Evolutionary conservation across 345 rosid genomes (phyloP), one percentile per base, ranked within the genome.

Genomic region (Alliaria petiolata): DNA sequence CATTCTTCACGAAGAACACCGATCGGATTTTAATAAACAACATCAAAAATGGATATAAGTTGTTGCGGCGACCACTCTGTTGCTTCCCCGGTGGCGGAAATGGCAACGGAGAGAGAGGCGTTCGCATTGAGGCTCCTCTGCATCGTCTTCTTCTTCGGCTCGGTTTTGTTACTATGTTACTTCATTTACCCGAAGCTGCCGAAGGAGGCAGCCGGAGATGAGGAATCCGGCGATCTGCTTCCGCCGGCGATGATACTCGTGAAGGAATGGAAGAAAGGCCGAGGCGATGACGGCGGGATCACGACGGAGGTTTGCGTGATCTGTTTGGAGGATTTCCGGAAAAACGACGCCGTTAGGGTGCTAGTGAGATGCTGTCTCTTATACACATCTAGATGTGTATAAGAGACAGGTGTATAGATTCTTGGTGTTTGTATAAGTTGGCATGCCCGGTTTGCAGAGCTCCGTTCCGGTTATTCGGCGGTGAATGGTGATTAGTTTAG

Each of bases 291-390:
- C 1, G 25, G 62, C 13, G 35, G 20, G 62, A 67, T 52, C 35
- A 69, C 26, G 26, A 69, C 57, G 65, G 57, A 69, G 22, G 66
- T 31, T 15, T 69, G 74, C 16, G 66, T 69, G 28, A 69, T 69
- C 10, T 69, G 74, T 6, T 11, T 69, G 66, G 74, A 58, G 22
- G 74, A 58, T 20, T 57, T 69, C 1, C 7, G 0, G 3, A 0
- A 10, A 47, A 58, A 69, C 38, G 74, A 56, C 19, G 39, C 8
- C 15, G 65, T 56, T 5, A 58, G 74, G 38, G 66, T 69, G 16
- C 11, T 69, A 15, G 57, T 43, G 56, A 58, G 54, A 69, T 69
- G 66, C 26, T 33, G 33, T 47, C 74, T n/a, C n/a, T n/a, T n/a
- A n/a, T n/a, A n/a, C n/a, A n/a, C n/a, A n/a, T n/a, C n/a, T n/a